Evolutionary conservation across 2,329 filamentous ascomycete genomes (phyloP).

Genomic region (Paraphoma chrysanthemicola): DNA sequence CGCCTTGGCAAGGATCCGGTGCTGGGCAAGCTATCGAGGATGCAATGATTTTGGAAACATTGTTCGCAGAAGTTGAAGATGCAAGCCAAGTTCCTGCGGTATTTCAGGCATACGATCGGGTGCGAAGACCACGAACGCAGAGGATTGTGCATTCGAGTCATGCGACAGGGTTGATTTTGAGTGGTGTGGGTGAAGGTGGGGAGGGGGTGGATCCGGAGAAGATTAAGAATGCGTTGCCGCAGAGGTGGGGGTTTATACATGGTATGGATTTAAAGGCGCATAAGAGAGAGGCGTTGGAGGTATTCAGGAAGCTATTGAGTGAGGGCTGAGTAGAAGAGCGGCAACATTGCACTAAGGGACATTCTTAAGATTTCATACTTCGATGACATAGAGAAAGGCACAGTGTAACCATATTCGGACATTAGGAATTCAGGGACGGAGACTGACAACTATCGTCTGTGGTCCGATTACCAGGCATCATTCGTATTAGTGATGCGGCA

Average conservation of each 20-base stretch:
- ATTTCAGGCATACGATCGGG: conserved; percentile 42
- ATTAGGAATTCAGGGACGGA: too few relatives aligned
- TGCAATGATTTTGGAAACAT: conserved; percentile 49
- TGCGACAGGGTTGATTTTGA: conserved; percentile 7
- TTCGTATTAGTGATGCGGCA: too few relatives aligned
- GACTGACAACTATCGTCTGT: too few relatives aligned
- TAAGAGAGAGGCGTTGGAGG: background rate
- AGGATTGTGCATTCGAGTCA: conserved; percentile 10
- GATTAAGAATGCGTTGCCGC: conserved; percentile 6
- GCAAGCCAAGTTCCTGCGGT: conserved; percentile 19
- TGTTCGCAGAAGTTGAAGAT: conserved; percentile 27
- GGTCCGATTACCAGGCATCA: too few relatives aligned
- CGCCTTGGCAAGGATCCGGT: conserved; percentile 60
- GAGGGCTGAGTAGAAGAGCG: too few relatives aligned
- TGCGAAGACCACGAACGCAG: conserved; percentile 13
- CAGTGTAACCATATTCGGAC: too few relatives aligned
- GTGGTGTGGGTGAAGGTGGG: conserved; percentile 7
- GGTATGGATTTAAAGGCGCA: conserved; percentile 5
- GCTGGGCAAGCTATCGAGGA: conserved; percentile 62
- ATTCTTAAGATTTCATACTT: too few relatives aligned
- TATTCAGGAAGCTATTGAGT: background rate
- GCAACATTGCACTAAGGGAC: too few relatives aligned
- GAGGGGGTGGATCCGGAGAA: conserved; percentile 8
- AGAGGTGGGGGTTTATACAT: conserved; percentile 10
- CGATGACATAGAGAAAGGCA: too few relatives aligned